A percentile compares a stretch with the other conserved stretches of the same genome.
Evolutionary conservation across 129 eudicot genomes (phyloP).

Genomic region (Chrysanthemum lavandulifolium): DNA sequence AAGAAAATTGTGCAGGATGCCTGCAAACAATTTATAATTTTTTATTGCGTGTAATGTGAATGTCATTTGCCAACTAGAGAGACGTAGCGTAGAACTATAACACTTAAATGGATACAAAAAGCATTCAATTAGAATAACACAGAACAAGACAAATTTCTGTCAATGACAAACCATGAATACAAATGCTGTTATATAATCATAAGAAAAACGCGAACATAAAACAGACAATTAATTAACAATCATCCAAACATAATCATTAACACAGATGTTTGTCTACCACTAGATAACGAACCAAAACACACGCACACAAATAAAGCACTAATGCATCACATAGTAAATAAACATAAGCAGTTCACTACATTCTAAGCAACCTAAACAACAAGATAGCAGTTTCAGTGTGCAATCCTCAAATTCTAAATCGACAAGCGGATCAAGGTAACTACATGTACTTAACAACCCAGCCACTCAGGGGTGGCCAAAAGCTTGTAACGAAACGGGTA

Average conservation of each 20-base stretch:
- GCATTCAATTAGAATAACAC: background rate
- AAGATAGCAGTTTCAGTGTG: too few relatives aligned
- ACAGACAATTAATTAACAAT: slow-evolving; percentile 10
- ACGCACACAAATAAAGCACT: slow-evolving; percentile 8
- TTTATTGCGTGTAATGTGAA: slow-evolving; percentile 8
- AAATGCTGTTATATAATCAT: background rate
- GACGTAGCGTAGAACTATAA: slow-evolving; percentile 2
- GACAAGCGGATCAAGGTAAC: too few relatives aligned
- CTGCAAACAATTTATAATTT: slow-evolving; percentile 45
- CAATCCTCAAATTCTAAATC: too few relatives aligned
- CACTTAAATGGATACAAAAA: slow-evolving; percentile 5
- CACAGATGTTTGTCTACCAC: background rate
- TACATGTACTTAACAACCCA: too few relatives aligned
- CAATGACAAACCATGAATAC: background rate
- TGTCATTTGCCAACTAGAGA: slow-evolving; percentile 2
- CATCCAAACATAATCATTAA: background rate
- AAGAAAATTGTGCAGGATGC: slow-evolving; percentile 88
- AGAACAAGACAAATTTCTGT: slow-evolving; percentile 14
- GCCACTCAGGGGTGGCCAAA: too few relatives aligned
- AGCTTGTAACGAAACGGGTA: too few relatives aligned
- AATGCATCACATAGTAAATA: background rate
- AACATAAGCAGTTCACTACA: slow-evolving; percentile 8
- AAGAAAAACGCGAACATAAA: background rate
- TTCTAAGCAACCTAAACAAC: background rate
- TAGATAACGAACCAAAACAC: slow-evolving; percentile 1